phyloP scores from a whole-genome alignment of 2,329 filamentous ascomycete genomes.

The Aspergillus neoniger region DNA sequence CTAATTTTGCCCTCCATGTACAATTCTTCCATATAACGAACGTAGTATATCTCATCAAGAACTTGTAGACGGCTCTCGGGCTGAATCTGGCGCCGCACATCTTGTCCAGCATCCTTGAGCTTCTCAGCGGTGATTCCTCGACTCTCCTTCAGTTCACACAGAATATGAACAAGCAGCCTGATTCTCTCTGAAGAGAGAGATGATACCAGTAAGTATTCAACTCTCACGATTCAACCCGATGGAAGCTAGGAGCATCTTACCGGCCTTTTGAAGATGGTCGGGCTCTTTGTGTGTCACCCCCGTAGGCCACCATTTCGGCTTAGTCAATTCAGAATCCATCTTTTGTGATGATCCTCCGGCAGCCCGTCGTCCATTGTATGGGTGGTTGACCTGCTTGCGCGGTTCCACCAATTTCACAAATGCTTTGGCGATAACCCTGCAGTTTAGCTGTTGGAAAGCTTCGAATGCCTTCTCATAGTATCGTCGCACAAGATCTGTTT shows the following conservation, averaged over 20 bases:
- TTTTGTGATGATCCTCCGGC: conserved; percentile 25
- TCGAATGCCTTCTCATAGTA: conserved; percentile 45
- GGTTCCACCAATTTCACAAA: conserved; percentile 48
- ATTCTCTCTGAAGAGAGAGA: conserved; percentile 36
- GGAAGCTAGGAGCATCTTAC: conserved; percentile 29
- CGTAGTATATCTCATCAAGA: conserved; percentile 45
- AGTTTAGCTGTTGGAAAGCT: conserved; percentile 45
- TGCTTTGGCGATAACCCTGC: conserved; percentile 44
- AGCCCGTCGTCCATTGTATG: conserved; percentile 45
- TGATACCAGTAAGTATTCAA: neutral
- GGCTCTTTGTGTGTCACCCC: conserved; percentile 48
- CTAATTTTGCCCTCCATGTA: conserved; percentile 41
- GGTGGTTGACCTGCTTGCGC: conserved; percentile 47
- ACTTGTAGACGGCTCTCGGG: conserved; percentile 38
- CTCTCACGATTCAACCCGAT: neutral
- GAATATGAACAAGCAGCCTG: conserved; percentile 43
- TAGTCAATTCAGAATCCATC: conserved; percentile 43
- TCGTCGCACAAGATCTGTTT: conserved; percentile 28
- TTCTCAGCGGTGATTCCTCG: conserved; percentile 41
- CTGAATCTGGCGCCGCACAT: conserved; percentile 41
- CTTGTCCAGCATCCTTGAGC: conserved; percentile 43
- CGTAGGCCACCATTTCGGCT: conserved; percentile 43
- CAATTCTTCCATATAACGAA: conserved; percentile 42
- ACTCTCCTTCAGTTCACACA: conserved; percentile 39
- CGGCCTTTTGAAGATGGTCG: conserved; percentile 46